phyloP scores from a whole-genome alignment of 1,139 yeast species.

The Tardiomyces digboiensis region DNA sequence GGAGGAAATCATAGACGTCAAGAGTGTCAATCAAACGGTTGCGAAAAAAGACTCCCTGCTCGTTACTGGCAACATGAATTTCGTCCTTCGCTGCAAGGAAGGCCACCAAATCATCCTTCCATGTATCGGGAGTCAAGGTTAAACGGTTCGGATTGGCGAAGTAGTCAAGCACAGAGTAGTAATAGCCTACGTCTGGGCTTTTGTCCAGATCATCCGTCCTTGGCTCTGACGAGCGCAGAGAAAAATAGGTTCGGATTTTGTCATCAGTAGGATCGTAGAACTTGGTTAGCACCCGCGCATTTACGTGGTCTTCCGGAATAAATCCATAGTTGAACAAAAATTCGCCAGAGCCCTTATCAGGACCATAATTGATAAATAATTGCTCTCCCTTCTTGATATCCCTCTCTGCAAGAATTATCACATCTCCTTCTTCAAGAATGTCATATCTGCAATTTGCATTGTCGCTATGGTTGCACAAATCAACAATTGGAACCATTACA shows the following conservation, averaged over 20 bases:
- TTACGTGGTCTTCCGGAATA: conserved; percentile 18
- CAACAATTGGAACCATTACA: conserved; percentile 29
- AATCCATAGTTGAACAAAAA: conserved; percentile 33
- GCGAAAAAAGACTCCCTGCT: background rate
- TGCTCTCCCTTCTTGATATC: conserved; percentile 15
- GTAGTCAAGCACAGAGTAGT: background rate
- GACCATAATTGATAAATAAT: conserved; percentile 29
- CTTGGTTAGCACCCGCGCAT: conserved; percentile 6
- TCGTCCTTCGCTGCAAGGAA: background rate
- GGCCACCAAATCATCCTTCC: background rate
- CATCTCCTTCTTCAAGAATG: conserved; percentile 16
- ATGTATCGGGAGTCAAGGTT: background rate
- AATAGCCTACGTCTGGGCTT: background rate
- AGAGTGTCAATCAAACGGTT: background rate
- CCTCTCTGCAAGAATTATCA: conserved; percentile 13
- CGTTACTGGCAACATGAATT: background rate
- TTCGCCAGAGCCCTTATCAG: conserved; percentile 27
- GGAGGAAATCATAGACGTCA: background rate
- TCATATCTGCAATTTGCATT: conserved; percentile 26
- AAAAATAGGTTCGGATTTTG: conserved; percentile 6
- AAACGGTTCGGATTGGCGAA: background rate
- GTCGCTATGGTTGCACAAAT: conserved; percentile 27
- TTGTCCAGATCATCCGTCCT: background rate
- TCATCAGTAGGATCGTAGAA: conserved; percentile 1
- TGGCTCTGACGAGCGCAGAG: background rate